phyloP scores from a whole-genome alignment of 306 rosid genomes.

The Trichosanthes truncata region DNA sequence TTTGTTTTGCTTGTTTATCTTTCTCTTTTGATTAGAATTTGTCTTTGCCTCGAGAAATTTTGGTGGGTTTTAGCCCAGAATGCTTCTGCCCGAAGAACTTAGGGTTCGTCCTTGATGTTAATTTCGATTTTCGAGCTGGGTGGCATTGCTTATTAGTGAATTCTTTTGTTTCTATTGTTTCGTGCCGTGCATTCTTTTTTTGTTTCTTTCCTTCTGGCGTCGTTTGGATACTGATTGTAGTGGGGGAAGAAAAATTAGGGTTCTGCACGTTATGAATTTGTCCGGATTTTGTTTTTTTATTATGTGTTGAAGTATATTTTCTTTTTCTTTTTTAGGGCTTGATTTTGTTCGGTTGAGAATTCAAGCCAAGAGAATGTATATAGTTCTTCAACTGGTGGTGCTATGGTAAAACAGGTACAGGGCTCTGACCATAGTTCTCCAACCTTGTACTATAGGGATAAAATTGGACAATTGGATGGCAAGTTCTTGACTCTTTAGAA shows the following conservation, averaged over 20 bases:
- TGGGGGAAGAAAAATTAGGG: neutral
- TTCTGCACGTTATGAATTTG: neutral
- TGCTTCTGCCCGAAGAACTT: neutral
- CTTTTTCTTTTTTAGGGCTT: neutral
- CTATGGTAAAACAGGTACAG: neutral
- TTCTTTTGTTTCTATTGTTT: neutral
- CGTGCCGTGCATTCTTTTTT: neutral
- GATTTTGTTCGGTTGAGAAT: neutral
- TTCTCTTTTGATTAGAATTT: neutral
- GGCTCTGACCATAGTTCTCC: neutral
- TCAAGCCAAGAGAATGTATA: neutral
- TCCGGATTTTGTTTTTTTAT: neutral
- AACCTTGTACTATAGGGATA: neutral
- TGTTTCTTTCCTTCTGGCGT: neutral
- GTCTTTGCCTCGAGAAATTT: neutral
- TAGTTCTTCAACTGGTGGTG: neutral
- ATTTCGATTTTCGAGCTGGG: slow-evolving; percentile 4
- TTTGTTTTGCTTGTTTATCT: neutral
- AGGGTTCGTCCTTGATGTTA: neutral
- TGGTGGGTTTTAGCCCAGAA: neutral
- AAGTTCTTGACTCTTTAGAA: neutral
- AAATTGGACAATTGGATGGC: neutral
- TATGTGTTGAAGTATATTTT: neutral
- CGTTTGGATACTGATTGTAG: neutral
- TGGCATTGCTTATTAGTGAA: neutral